Evolutionary conservation across 306 rosid genomes (phyloP).

Genomic region (Casuarina glauca): DNA sequence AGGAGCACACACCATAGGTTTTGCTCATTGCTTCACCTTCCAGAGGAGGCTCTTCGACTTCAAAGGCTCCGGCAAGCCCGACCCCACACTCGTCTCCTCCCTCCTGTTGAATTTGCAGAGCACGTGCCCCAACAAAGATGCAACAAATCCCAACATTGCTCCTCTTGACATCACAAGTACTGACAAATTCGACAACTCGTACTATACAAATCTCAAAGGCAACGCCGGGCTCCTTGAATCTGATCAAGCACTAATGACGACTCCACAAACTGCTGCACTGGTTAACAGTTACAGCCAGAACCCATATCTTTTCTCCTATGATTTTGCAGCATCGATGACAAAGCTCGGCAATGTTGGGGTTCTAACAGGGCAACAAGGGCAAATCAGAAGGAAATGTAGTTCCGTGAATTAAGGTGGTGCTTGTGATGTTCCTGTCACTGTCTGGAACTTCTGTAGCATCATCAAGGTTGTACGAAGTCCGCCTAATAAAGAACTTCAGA

Average conservation of each 20-base stretch:
- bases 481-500: background rate
- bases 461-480: background rate
- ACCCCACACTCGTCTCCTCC: constrained; percentile 46
- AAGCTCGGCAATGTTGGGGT: constrained; percentile 59
- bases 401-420: constrained; percentile 38
- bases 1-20: constrained; percentile 85
- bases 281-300: constrained; percentile 45
- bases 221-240: constrained; percentile 57
- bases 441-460: background rate
- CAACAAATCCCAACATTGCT: constrained; percentile 48
- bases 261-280: constrained; percentile 38
- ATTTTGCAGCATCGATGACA: constrained; percentile 62
- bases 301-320: constrained; percentile 40
- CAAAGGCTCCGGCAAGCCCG: constrained; percentile 59
- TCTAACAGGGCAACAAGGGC: constrained; percentile 49
- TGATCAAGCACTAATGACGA: constrained; percentile 50
- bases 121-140: constrained; percentile 48
- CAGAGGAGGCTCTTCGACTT: constrained; percentile 59
- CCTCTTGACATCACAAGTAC: constrained; percentile 53
- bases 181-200: constrained; percentile 51
- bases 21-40: constrained; percentile 64
- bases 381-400: constrained; percentile 58
- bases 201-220: constrained; percentile 36
- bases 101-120: constrained; percentile 38
- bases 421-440: background rate